Evolutionary conservation across 768 basidiomycete genomes (phyloP), one percentile per base, ranked within the genome.

Genomic region (Pholiota molesta): DNA sequence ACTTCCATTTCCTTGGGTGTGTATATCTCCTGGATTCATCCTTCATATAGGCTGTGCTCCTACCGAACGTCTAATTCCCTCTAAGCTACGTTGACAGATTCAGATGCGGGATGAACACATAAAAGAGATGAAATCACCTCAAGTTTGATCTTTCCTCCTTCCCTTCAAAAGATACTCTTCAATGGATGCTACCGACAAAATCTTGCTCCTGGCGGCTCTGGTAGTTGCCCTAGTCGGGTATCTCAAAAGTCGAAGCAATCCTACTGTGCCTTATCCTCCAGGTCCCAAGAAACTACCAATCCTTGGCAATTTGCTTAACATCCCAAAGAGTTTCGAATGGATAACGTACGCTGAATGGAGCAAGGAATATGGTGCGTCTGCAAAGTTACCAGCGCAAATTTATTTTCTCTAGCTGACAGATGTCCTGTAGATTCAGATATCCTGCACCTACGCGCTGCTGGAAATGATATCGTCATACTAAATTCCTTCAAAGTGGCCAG

Each of bases 391-490:
- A 7, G 13, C 39, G 19, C 8, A n/a, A 52, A n/a, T 10, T n/a
- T 40, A 59, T 54, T 19, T 21, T 23, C 21, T 21, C 19, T 3
- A 40, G 47, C 39, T 37, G n/a, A 52, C 26, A 11, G 13, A 9
- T 17, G 10, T 37, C 23, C 8, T 40, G 23, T 19, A 78, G 77
- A 69, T n/a, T 74, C 72, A 17, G 73, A 73, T 33, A 63, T 77
- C 3, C 52, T 78, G 5, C 71, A 75, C 59, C 19, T 75, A 28
- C 62, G 71, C 26, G 68, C 69, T 9, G 61, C 72, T 13, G 76
- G 78, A 3, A 66, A 66, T 8, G 65, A 71, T 33, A 62, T 81
- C 19, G 65, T 82, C 23, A 65, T 82, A 5, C 35, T 83, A 33
- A 78, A 78, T 53, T 73, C 73, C 11, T 66, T 70, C 26, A 65